Conservation (phyloP, 75 land plant genomes). For the Pinus taeda region DNA sequence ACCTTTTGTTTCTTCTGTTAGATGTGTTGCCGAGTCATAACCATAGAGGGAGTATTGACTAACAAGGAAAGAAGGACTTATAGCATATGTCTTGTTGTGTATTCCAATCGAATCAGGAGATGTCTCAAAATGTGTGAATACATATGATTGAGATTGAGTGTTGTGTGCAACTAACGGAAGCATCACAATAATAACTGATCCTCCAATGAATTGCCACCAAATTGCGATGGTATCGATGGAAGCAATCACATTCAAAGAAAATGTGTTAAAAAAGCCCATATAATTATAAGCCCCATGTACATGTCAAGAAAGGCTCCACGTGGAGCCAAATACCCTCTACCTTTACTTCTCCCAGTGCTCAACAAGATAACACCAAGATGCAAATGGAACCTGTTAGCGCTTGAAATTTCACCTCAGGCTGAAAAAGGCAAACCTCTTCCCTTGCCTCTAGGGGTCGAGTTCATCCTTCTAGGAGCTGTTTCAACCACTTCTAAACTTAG, state of each 20-base stretch:
- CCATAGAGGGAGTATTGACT: conserved; percentile 93
- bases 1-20: conserved; percentile 1
- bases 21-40: conserved; percentile 88
- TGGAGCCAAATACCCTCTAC: conserved; percentile 86
- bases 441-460: too few relatives aligned
- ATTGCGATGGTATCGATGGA: conserved; percentile 76
- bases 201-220: conserved; percentile 94
- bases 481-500: too few relatives aligned
- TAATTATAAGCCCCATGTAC: conserved; percentile 54
- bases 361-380: too few relatives aligned
- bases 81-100: too few relatives aligned
- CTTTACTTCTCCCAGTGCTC: too few relatives aligned
- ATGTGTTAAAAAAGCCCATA: conserved; percentile 91
- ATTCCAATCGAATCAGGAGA: conserved; percentile 48
- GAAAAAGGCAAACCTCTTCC: too few relatives aligned
- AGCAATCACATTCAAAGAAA: conserved; percentile 84
- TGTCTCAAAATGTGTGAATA: conserved; percentile 12
- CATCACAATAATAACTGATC: conserved; percentile 69
- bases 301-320: conserved; percentile 21
- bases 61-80: conserved; percentile 32
- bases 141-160: conserved; percentile 75
- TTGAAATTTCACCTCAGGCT: too few relatives aligned
- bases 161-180: conserved; percentile 20
- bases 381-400: too few relatives aligned
- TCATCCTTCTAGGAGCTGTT: too few relatives aligned